phyloP scores from a whole-genome alignment of 164 flowering plant genomes.

The Vitis amurensis region DNA sequence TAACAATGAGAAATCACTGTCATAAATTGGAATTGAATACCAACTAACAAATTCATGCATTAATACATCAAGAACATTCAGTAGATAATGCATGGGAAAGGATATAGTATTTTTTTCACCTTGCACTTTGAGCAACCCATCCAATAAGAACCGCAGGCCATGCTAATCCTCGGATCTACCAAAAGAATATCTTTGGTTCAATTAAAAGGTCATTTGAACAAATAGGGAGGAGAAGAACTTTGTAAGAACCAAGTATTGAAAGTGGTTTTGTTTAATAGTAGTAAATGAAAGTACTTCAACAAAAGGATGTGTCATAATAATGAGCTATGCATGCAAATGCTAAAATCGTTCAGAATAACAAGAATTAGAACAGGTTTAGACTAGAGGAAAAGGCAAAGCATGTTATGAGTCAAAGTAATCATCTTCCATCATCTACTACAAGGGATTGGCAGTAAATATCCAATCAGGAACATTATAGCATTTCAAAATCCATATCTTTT shows the following conservation, averaged over 20 bases:
- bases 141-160: conserved; percentile 97
- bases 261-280: background rate
- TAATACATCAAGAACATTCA: background rate
- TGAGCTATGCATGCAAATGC: background rate
- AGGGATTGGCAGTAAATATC: too few relatives aligned
- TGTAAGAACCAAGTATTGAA: background rate
- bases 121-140: conserved; percentile 97
- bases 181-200: conserved; percentile 12
- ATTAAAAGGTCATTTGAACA: background rate
- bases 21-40: background rate
- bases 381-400: too few relatives aligned
- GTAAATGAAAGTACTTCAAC: background rate
- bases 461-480: too few relatives aligned
- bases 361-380: background rate
- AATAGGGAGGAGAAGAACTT: conserved; percentile 5
- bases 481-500: too few relatives aligned
- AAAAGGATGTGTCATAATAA: background rate
- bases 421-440: too few relatives aligned
- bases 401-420: too few relatives aligned
- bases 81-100: background rate
- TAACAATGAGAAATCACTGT: too few relatives aligned
- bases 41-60: background rate
- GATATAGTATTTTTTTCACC: conserved; percentile 38
- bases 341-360: background rate
- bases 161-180: conserved; percentile 91